Evolutionary conservation across 140 eudicot genomes (phyloP).

Genomic region (Anethum foeniculum): DNA sequence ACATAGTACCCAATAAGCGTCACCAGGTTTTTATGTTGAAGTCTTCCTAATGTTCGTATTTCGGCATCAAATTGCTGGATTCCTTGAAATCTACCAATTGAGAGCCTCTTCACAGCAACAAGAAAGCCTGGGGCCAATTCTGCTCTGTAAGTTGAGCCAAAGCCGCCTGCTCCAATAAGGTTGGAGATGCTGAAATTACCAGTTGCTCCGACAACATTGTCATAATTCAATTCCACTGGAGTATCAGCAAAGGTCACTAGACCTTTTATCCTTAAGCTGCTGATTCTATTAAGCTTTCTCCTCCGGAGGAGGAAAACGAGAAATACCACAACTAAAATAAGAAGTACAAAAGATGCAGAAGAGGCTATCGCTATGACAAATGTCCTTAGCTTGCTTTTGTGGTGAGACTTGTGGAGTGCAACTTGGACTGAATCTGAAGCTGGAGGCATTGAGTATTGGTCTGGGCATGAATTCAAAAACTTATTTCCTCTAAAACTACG

Average conservation of each 20-base stretch:
- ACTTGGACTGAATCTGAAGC: constrained; percentile 18
- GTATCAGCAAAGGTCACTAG: constrained; percentile 16
- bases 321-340: constrained; percentile 13
- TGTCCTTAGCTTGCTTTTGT: constrained; percentile 15
- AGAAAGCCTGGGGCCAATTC: constrained; percentile 28
- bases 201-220: constrained; percentile 34
- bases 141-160: constrained; percentile 40
- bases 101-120: constrained; percentile 34
- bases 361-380: constrained; percentile 21
- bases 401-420: constrained; percentile 11
- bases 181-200: constrained; percentile 32
- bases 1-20: constrained; percentile 36
- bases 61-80: constrained; percentile 40
- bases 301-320: constrained; percentile 5
- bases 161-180: constrained; percentile 19
- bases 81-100: constrained; percentile 36
- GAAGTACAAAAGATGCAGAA: constrained; percentile 17
- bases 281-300: constrained; percentile 17
- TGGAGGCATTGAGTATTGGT: constrained; percentile 16
- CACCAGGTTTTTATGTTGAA: constrained; percentile 32
- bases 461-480: constrained; percentile 21
- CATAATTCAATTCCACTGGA: constrained; percentile 17
- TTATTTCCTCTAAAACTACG: constrained; percentile 22
- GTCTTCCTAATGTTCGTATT: constrained; percentile 33
- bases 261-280: constrained; percentile 9